Percentiles rank a stretch among this genome's conserved stretches.
These are phyloP conservation scores for Conoideocrella luteorostrata DNA, from an alignment of 2,329 filamentous ascomycete species.

Conservation along the genomic window DNA sequence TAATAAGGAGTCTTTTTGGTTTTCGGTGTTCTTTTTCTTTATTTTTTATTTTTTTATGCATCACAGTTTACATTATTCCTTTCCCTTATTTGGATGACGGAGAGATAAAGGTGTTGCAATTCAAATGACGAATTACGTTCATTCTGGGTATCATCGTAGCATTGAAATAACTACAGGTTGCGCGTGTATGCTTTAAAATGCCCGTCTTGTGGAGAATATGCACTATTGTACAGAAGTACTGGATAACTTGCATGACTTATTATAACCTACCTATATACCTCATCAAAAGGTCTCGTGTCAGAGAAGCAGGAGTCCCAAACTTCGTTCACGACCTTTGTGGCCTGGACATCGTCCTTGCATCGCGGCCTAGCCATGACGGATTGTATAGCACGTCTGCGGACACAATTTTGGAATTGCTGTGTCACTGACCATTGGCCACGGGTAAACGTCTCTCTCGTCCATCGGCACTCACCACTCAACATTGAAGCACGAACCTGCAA, in stretches of 20 bases:
- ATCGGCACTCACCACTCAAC: slow-evolving; percentile 89
- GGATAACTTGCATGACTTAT: neutral
- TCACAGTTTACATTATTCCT: neutral
- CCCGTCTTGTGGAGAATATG: slow-evolving; percentile 1
- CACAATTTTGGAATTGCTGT: slow-evolving; percentile 90
- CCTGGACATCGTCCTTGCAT: slow-evolving; percentile 81
- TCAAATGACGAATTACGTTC: neutral
- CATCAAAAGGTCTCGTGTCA: slow-evolving; percentile 93
- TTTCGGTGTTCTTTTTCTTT: slow-evolving; percentile 10
- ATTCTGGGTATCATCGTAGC: slow-evolving; percentile 3
- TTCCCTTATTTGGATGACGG: neutral
- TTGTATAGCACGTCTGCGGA: slow-evolving; percentile 70
- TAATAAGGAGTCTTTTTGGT: slow-evolving; percentile 19
- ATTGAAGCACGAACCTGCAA: slow-evolving; percentile 81
- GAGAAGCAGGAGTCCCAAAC: slow-evolving; percentile 98
- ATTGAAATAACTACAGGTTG: neutral
- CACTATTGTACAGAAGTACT: slow-evolving; percentile 7
- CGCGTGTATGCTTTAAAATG: neutral
- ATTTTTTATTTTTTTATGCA: neutral
- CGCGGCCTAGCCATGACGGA: slow-evolving; percentile 72
- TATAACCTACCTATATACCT: slow-evolving; percentile 71
- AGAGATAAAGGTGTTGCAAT: neutral
- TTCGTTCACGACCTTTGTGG: slow-evolving; percentile 82
- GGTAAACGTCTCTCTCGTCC: slow-evolving; percentile 77
- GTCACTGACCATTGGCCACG: slow-evolving; percentile 83